Conservation (phyloP, 1,284 basidiomycete genomes). For the Sutorius eximius region DNA sequence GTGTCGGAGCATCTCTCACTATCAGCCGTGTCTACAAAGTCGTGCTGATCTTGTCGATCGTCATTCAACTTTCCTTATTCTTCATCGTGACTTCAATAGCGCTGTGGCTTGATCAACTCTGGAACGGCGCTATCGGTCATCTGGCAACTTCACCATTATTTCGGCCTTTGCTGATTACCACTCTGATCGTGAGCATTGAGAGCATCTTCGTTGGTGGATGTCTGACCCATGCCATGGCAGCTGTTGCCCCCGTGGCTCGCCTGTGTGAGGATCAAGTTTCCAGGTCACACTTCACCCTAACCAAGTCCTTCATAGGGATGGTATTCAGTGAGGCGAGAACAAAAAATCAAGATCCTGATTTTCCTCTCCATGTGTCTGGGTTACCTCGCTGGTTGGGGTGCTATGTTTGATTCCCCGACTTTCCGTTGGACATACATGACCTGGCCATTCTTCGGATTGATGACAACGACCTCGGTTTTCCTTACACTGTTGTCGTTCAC, state of each 20-base stretch:
- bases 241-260: conserved; percentile 68
- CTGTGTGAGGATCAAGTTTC: conserved; percentile 40
- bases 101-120: conserved; percentile 76
- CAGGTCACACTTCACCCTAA: conserved; percentile 5
- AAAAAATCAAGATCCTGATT: conserved; percentile 53
- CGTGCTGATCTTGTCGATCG: conserved; percentile 68
- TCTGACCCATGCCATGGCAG: conserved; percentile 37
- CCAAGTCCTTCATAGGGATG: conserved; percentile 52
- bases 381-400: conserved; percentile 65
- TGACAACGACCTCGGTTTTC: conserved; percentile 57
- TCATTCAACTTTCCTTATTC: conserved; percentile 73
- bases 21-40: conserved; percentile 75
- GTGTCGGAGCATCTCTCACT: conserved; percentile 71
- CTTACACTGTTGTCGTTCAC: conserved; percentile 56
- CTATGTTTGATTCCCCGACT: conserved; percentile 67
- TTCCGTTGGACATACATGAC: conserved; percentile 76
- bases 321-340: conserved; percentile 70
- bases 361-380: conserved; percentile 62
- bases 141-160: conserved; percentile 50
- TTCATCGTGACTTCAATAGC: conserved; percentile 70
- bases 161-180: conserved; percentile 54
- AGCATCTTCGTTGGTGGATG: neutral
- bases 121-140: conserved; percentile 60
- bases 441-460: conserved; percentile 72
- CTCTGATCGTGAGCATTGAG: conserved; percentile 52